A percentile compares a stretch with the other conserved stretches of the same genome.
Conservation (phyloP, 176 grass and related monocot genomes). For the Musa beccarii region DNA sequence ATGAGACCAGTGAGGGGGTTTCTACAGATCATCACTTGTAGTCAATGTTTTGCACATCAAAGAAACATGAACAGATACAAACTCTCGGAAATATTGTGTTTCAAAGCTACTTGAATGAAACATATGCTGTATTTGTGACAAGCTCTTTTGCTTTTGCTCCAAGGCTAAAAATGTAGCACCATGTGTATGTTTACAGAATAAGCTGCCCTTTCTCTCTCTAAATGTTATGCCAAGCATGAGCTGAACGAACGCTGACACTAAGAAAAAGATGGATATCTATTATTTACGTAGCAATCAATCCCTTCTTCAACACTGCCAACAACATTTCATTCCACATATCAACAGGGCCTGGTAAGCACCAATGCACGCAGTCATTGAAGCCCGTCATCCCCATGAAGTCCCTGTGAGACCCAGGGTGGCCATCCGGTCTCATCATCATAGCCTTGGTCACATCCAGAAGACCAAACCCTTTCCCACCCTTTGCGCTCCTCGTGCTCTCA, state of each 20-base stretch:
- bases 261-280: not conserved
- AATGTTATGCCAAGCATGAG: no score
- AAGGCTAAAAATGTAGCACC: no score
- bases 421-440: constrained; percentile 30
- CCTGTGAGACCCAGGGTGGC: constrained; percentile 21
- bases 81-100: no score
- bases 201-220: no score
- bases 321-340: constrained; percentile 35
- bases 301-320: not conserved
- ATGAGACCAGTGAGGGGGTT: no score
- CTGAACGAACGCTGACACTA: not conserved
- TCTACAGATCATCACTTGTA: no score
- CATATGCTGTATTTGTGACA: no score
- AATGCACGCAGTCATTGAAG: constrained; percentile 26
- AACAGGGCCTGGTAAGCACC: constrained; percentile 35
- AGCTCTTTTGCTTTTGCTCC: no score
- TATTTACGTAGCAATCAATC: not conserved
- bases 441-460: constrained; percentile 31
- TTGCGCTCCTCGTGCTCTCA: constrained; percentile 10
- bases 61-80: no score
- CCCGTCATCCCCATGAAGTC: constrained; percentile 18
- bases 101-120: no score
- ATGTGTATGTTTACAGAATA: no score
- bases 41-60: no score
- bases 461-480: constrained; percentile 20